Evolutionary conservation across 2,329 filamentous ascomycete species (phyloP).

Genomic region (Ascomycota sp.): DNA sequence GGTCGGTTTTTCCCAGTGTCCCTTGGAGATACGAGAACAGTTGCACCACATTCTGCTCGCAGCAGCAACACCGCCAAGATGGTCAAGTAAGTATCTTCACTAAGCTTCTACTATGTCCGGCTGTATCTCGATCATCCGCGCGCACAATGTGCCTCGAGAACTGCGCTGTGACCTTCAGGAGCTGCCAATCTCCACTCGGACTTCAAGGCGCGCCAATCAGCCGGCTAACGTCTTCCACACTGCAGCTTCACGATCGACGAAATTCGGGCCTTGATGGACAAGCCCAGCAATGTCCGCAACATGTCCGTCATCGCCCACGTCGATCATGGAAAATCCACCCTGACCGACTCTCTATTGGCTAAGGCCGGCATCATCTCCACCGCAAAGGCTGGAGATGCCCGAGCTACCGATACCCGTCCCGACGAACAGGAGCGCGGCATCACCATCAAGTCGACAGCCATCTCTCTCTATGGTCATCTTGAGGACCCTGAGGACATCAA

Average conservation of each 20-base stretch:
- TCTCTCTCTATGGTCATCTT: slow-evolving; percentile 86
- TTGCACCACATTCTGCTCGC: too few relatives aligned
- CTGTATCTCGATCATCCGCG: too few relatives aligned
- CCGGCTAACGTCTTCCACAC: slow-evolving; percentile 25
- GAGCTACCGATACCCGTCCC: slow-evolving; percentile 89
- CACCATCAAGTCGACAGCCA: slow-evolving; percentile 99
- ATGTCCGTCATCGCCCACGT: slow-evolving; percentile 99
- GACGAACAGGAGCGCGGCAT: slow-evolving; percentile 99
- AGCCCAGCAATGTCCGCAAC: slow-evolving; percentile 64
- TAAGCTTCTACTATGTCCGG: neutral
- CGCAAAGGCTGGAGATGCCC: slow-evolving; percentile 86
- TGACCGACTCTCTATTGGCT: slow-evolving; percentile 97
- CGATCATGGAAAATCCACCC: slow-evolving; percentile 99
- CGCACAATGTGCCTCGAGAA: too few relatives aligned
- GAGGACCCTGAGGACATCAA: slow-evolving; percentile 70
- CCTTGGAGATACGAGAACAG: slow-evolving; percentile 13
- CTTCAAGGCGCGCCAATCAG: slow-evolving; percentile 15
- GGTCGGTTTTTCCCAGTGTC: slow-evolving; percentile 5
- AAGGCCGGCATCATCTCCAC: slow-evolving; percentile 99
- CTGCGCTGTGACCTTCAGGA: neutral
- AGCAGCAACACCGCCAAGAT: slow-evolving; percentile 72
- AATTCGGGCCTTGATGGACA: slow-evolving; percentile 63
- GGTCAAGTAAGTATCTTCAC: slow-evolving; percentile 73
- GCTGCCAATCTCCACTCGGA: slow-evolving; percentile 17
- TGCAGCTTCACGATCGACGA: slow-evolving; percentile 94